These are phyloP conservation scores for Cantharellus anzutake DNA, from an alignment of 768 basidiomycete genomes.

Conservation along the genomic window DNA sequence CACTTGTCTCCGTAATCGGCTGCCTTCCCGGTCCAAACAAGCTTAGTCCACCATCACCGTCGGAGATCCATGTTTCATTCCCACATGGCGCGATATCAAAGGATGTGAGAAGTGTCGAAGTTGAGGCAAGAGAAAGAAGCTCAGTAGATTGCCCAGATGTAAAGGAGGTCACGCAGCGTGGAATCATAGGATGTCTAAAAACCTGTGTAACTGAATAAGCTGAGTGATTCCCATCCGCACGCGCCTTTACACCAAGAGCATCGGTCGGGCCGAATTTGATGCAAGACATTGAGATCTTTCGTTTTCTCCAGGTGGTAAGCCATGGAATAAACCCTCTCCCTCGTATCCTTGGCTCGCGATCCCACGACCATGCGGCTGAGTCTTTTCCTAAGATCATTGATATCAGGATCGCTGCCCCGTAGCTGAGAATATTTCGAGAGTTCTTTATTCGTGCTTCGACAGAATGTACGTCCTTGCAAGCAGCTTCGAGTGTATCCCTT, in stretches of 20 bases:
- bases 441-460: too few relatives aligned
- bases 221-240: background rate
- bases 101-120: slow-evolving; percentile 35
- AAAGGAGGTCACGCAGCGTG: slow-evolving; percentile 58
- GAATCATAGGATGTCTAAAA: slow-evolving; percentile 67
- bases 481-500: too few relatives aligned
- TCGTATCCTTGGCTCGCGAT: slow-evolving; percentile 63
- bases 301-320: slow-evolving; percentile 60
- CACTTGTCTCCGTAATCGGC: slow-evolving; percentile 13
- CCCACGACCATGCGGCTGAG: slow-evolving; percentile 42
- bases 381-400: slow-evolving; percentile 29
- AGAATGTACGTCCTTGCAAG: too few relatives aligned
- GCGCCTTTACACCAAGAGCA: slow-evolving; percentile 47
- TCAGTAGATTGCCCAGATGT: slow-evolving; percentile 52
- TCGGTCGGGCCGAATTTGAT: slow-evolving; percentile 62
- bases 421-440: too few relatives aligned
- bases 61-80: slow-evolving; percentile 72
- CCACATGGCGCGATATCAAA: slow-evolving; percentile 51
- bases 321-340: slow-evolving; percentile 55
- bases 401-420: slow-evolving; percentile 11
- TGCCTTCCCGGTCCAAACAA: slow-evolving; percentile 52
- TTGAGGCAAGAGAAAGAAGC: slow-evolving; percentile 40
- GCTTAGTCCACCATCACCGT: slow-evolving; percentile 49
- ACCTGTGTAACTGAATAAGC: slow-evolving; percentile 25
- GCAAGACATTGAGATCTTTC: slow-evolving; percentile 60